Percentiles rank a stretch among this genome's conserved stretches.
Evolutionary conservation across 306 rosid species (phyloP).

Genomic region (Carpinus viminea): DNA sequence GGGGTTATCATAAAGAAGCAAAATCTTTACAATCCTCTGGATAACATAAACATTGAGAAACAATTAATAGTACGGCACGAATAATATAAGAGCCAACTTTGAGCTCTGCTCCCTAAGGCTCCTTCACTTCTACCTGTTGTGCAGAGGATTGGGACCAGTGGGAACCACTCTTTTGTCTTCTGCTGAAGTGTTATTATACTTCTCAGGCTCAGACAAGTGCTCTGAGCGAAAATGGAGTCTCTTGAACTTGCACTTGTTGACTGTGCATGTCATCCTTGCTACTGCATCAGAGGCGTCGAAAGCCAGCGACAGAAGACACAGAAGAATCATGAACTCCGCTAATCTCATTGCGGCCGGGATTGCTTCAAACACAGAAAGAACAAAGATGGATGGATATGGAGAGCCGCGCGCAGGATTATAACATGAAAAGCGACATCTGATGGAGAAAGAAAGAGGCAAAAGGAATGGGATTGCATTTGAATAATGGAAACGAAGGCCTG

Average conservation of each 20-base stretch:
- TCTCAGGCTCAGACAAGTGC: conserved; percentile 34
- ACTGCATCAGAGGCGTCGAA: conserved; percentile 38
- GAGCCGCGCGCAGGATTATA: conserved; percentile 14
- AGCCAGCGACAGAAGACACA: conserved; percentile 51
- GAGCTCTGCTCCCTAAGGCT: not conserved
- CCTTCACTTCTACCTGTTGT: conserved; percentile 56
- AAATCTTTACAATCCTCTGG: not conserved
- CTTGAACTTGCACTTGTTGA: conserved; percentile 36
- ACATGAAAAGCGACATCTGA: conserved; percentile 32
- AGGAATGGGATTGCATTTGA: conserved; percentile 39
- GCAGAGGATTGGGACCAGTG: conserved; percentile 88
- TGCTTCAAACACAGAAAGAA: conserved; percentile 2
- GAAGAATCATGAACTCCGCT: conserved; percentile 30
- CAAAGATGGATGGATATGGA: not conserved
- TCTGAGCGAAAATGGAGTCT: conserved; percentile 24
- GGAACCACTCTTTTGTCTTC: conserved; percentile 77
- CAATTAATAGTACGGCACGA: not conserved
- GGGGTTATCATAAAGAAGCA: not conserved
- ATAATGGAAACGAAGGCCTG: conserved; percentile 10
- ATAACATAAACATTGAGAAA: not conserved
- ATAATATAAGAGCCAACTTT: not conserved
- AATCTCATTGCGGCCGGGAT: conserved; percentile 40
- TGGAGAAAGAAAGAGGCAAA: conserved; percentile 36
- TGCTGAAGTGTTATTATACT: conserved; percentile 38
- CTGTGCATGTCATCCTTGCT: conserved; percentile 35